Evolutionary conservation across 225 moss, liverwort and hornwort species (phyloP).

Genomic region (Antitrichia curtipendula): DNA sequence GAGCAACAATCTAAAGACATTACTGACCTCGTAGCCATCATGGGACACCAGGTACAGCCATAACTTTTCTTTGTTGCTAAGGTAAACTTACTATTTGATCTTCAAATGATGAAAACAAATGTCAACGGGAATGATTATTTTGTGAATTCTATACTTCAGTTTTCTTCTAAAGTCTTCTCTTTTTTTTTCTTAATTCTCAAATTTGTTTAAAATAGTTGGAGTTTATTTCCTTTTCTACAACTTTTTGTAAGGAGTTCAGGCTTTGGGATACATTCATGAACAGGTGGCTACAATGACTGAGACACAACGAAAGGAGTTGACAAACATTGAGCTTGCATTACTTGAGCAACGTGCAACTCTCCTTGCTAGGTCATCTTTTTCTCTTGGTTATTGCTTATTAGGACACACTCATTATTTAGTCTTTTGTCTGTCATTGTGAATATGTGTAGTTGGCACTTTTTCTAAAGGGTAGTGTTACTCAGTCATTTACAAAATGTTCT

Average conservation of each 20-base stretch:
- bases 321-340: conserved; percentile 37
- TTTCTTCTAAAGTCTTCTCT: neutral
- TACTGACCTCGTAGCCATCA: conserved; percentile 19
- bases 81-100: neutral
- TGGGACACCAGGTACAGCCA: conserved; percentile 15
- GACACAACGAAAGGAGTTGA: conserved; percentile 41
- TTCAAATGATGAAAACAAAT: neutral
- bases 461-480: neutral
- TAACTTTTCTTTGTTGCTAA: neutral
- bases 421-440: neutral
- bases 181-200: neutral
- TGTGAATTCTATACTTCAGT: neutral
- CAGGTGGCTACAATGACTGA: conserved; percentile 28
- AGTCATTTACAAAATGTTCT: neutral
- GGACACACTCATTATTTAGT: neutral
- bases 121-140: neutral
- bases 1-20: conserved; percentile 45
- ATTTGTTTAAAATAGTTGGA: neutral
- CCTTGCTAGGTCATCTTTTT: conserved; percentile 3
- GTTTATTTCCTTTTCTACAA: neutral
- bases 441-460: neutral
- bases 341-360: conserved; percentile 39
- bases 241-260: neutral
- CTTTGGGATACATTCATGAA: neutral
- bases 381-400: neutral